phyloP scores from a whole-genome alignment of 2,329 filamentous ascomycete genomes.

The Cytospora chrysosperma region DNA sequence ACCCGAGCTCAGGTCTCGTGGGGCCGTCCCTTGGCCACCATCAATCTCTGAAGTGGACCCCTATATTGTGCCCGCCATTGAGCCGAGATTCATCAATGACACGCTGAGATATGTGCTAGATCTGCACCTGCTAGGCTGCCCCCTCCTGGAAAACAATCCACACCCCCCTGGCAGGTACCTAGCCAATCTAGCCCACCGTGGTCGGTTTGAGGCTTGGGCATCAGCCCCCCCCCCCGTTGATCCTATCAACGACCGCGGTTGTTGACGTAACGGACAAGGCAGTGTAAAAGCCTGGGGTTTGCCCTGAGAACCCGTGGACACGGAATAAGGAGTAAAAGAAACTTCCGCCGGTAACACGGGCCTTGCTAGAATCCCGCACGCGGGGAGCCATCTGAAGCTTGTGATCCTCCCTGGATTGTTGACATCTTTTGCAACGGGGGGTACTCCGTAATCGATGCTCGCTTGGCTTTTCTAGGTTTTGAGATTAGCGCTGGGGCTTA shows the following conservation, averaged over 20 bases:
- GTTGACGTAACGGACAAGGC: not conserved
- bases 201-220: not conserved
- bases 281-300: not conserved
- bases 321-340: slow-evolving; percentile 31
- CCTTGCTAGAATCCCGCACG: not conserved
- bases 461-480: slow-evolving; percentile 3
- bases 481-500: slow-evolving; percentile 8
- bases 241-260: not conserved
- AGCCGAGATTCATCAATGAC: slow-evolving; percentile 15
- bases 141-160: not conserved
- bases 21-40: slow-evolving; percentile 1
- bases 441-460: slow-evolving; percentile 6
- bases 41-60: slow-evolving; percentile 15
- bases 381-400: slow-evolving; percentile 2
- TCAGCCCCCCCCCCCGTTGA: not conserved
- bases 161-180: not conserved
- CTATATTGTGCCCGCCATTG: slow-evolving; percentile 15
- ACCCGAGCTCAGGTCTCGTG: not conserved
- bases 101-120: slow-evolving; percentile 13
- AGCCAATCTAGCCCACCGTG: not conserved
- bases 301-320: no score
- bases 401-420: slow-evolving; percentile 2
- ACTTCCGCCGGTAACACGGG: slow-evolving; percentile 3
- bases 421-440: slow-evolving; percentile 2
- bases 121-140: slow-evolving; percentile 10